phyloP scores from a whole-genome alignment of 495 filamentous ascomycete species.

The Poronia punctata region DNA sequence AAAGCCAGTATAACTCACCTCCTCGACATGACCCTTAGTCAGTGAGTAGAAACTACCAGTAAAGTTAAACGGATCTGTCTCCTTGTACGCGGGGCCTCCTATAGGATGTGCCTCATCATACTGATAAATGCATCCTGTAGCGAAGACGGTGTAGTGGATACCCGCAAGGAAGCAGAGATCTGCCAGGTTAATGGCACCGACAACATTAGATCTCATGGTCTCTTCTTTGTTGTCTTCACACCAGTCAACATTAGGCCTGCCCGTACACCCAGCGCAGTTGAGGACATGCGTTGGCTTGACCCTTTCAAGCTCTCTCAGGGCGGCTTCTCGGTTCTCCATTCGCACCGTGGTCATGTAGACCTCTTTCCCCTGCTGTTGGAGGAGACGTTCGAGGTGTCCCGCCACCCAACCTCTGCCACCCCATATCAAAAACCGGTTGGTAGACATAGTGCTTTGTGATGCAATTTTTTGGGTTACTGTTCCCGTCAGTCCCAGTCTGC shows the following conservation, averaged over 20 bases:
- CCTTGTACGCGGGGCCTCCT: conserved; percentile 51
- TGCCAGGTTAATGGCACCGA: conserved; percentile 55
- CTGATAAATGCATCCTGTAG: conserved; percentile 58
- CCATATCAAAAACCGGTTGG: conserved; percentile 51
- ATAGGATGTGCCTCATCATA: conserved; percentile 53
- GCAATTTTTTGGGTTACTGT: too few species aligned
- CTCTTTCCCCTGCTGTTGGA: conserved; percentile 55
- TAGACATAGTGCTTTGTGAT: too few species aligned
- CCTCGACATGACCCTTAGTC: conserved; percentile 58
- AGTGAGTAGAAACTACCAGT: conserved; percentile 58
- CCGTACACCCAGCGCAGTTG: conserved; percentile 59
- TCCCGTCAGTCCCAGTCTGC: too few species aligned
- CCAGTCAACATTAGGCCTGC: conserved; percentile 64
- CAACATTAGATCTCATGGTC: conserved; percentile 57
- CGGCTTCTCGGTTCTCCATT: conserved; percentile 54
- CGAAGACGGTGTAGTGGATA: conserved; percentile 58
- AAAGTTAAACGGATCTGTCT: conserved; percentile 60
- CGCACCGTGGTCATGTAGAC: conserved; percentile 50
- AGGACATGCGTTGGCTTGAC: conserved; percentile 57
- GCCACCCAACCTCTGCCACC: conserved; percentile 58
- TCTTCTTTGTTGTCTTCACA: conserved; percentile 61
- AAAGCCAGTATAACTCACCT: too few species aligned
- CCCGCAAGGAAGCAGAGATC: conserved; percentile 50
- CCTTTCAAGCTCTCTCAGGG: conserved; percentile 46
- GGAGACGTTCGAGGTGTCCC: conserved; percentile 53